Evolutionary conservation across 257 asterid genomes (phyloP).

Genomic region (Solanum rostratum): DNA sequence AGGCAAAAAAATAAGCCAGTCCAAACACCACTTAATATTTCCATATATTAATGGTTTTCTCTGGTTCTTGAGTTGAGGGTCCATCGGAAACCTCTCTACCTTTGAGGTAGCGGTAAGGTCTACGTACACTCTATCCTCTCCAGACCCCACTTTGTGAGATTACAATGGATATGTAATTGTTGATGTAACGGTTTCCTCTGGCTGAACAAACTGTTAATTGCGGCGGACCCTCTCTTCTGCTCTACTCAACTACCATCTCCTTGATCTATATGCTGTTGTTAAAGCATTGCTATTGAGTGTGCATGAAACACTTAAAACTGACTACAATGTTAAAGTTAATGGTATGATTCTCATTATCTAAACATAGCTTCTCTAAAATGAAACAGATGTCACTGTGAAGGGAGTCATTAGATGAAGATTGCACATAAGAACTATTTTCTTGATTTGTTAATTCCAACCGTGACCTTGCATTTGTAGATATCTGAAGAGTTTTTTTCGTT

Average conservation of each 20-base stretch:
- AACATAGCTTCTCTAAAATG: not conserved
- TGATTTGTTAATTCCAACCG: not conserved
- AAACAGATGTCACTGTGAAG: not conserved
- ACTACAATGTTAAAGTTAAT: not conserved
- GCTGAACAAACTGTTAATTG: not conserved
- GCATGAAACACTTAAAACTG: not conserved
- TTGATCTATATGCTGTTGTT: not conserved
- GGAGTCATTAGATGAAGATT: not conserved
- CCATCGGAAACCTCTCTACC: not conserved
- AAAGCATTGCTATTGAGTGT: not conserved
- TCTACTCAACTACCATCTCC: not conserved
- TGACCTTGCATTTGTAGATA: not conserved
- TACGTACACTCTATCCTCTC: not conserved
- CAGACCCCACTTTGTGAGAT: not conserved
- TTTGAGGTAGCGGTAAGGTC: not conserved
- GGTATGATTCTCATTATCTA: not conserved
- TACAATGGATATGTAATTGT: not conserved
- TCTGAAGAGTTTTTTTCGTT: not conserved
- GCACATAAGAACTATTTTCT: not conserved
- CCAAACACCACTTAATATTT: too few relatives aligned
- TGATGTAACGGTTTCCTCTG: not conserved
- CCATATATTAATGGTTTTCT: too few relatives aligned
- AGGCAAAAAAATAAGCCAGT: too few relatives aligned
- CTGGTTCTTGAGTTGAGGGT: too few relatives aligned
- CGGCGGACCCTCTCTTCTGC: not conserved